A percentile compares a stretch with the other conserved stretches of the same genome.
These are phyloP conservation scores for Aureobasidium sp. DNA, from an alignment of 2,329 filamentous ascomycete species.

Conservation along the genomic window DNA sequence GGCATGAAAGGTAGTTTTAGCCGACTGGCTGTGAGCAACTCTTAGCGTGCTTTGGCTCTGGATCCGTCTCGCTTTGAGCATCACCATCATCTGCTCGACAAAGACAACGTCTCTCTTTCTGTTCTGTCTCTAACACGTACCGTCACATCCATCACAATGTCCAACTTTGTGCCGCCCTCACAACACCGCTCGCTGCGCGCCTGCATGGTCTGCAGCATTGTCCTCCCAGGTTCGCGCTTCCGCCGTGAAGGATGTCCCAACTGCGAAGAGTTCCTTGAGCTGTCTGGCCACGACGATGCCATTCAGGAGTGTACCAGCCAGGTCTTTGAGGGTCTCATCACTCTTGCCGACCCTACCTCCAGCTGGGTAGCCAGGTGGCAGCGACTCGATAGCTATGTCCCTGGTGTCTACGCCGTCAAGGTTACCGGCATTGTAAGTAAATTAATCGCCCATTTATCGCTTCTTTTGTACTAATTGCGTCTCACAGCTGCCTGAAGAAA, in stretches of 20 bases:
- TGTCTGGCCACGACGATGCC: slow-evolving; percentile 66
- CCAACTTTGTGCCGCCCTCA: slow-evolving; percentile 62
- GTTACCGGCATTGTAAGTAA: slow-evolving; percentile 67
- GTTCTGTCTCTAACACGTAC: neutral
- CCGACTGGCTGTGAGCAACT: neutral
- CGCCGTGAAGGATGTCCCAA: slow-evolving; percentile 85
- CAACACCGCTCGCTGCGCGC: slow-evolving; percentile 85
- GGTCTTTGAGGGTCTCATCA: slow-evolving; percentile 89
- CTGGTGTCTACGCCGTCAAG: slow-evolving; percentile 89
- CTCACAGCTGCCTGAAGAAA: slow-evolving; percentile 49
- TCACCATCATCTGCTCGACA: neutral
- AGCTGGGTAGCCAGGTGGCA: slow-evolving; percentile 99
- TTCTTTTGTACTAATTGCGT: slow-evolving; percentile 14
- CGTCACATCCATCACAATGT: slow-evolving; percentile 31
- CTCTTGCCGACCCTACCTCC: slow-evolving; percentile 69
- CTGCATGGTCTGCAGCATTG: slow-evolving; percentile 97
- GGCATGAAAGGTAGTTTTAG: neutral
- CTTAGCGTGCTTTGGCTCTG: neutral
- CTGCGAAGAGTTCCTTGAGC: slow-evolving; percentile 86
- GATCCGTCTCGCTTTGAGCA: neutral
- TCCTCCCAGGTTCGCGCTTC: slow-evolving; percentile 78
- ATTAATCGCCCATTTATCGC: neutral
- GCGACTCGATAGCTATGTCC: slow-evolving; percentile 78
- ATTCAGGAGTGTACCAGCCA: slow-evolving; percentile 92
- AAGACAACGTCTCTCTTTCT: neutral